Conservation (phyloP, 169 alveolate genomes). For the Plasmodium billcollinsi region DNA sequence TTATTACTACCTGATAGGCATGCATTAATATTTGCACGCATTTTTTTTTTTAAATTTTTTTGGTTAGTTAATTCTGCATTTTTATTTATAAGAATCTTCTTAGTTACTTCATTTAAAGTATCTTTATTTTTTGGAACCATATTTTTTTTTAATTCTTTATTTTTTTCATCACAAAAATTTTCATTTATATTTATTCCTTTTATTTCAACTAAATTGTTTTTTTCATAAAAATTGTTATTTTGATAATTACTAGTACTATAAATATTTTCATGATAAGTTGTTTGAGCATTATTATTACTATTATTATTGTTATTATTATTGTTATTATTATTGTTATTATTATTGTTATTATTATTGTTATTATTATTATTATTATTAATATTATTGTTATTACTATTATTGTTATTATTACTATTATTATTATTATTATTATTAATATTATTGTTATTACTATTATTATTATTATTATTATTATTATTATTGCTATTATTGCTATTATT, state of each 20-base stretch:
- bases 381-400: neutral
- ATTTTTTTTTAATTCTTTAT: neutral
- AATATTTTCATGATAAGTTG: neutral
- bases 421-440: neutral
- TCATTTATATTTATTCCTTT: constrained; percentile 11
- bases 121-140: constrained; percentile 10
- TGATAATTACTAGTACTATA: constrained; percentile 8
- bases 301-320: neutral
- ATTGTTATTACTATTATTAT: neutral
- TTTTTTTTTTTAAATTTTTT: neutral
- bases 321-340: neutral
- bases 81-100: constrained; percentile 6
- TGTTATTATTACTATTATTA: neutral
- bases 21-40: constrained; percentile 17
- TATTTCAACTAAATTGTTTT: neutral
- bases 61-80: neutral
- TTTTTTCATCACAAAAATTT: constrained; percentile 14
- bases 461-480: neutral
- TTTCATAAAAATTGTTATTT: neutral
- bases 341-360: neutral
- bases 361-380: neutral
- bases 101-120: constrained; percentile 13
- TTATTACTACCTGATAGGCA: neutral
- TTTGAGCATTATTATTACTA: neutral
- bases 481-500: neutral